phyloP scores from a whole-genome alignment of 495 filamentous ascomycete species.

The Haplographium delicatum region DNA sequence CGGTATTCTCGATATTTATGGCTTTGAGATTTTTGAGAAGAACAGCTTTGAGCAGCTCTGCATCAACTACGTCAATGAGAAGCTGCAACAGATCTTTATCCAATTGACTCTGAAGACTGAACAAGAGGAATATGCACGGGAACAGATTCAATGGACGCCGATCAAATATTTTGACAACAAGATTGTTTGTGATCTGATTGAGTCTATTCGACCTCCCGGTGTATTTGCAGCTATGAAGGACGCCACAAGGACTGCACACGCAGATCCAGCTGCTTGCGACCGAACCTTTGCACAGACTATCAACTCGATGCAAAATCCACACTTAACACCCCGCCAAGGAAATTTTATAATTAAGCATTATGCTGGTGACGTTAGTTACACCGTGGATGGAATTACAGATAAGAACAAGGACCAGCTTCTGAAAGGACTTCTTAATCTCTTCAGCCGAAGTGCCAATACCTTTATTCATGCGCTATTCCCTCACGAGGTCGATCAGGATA shows the following conservation, averaged over 20 bases:
- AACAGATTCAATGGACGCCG: conserved; percentile 97
- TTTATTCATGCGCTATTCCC: conserved; percentile 90
- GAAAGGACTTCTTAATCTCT: conserved; percentile 88
- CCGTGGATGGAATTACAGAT: conserved; percentile 95
- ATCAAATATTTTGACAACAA: conserved; percentile 99
- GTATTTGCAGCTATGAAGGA: conserved; percentile 97
- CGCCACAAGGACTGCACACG: conserved; percentile 93
- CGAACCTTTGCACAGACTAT: conserved; percentile 91
- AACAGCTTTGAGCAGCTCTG: conserved; percentile 99
- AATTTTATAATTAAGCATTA: conserved; percentile 99
- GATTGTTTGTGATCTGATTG: conserved; percentile 95
- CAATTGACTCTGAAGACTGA: conserved; percentile 95
- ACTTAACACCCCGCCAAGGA: conserved; percentile 88
- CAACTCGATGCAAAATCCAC: conserved; percentile 83
- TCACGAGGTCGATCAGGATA: conserved; percentile 89
- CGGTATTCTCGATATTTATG: conserved; percentile 98
- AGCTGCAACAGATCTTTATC: conserved; percentile 99
- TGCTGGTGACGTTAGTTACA: conserved; percentile 95
- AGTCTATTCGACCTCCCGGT: conserved; percentile 84
- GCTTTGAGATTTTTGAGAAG: conserved; percentile 98
- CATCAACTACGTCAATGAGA: conserved; percentile 99
- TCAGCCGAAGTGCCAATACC: conserved; percentile 73
- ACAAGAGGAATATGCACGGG: conserved; percentile 94
- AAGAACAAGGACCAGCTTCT: conserved; percentile 99
- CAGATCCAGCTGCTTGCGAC: conserved; percentile 89